Base-by-base conservation (phyloP, 1,284 basidiomycete species). In the Leucoagaricus sp. region DNA sequence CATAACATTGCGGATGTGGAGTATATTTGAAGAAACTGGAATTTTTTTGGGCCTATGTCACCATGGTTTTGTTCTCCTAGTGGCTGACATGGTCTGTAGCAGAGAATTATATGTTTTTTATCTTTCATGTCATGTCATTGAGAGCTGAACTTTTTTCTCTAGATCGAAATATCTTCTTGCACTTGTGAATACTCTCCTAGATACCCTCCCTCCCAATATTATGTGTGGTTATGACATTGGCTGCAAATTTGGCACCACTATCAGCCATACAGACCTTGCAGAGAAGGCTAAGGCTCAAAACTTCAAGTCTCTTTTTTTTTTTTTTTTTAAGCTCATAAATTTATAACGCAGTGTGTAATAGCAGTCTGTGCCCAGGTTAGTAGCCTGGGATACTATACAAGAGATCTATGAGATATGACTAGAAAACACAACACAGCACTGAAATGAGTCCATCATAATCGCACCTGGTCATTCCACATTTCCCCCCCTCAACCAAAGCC, bases 21-120 rank as follows among this genome's bases (percentile, higher is more conserved):
- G 62, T 0, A 58, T 72, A 0, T 72, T 70, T 48, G 69, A 71
- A 26, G 67, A 71, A 55, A 66, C 69, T 0, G 68, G 69, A 0
- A 61, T 69, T 1, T 72, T 72, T 42, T 19, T 71, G 2, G 57
- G 63, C 0, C 54, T 69, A 0, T 72, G 69, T 50, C 42, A 51
- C 0, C 67, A 68, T 51, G 53, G 58, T 0, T 60, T 63, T 46
- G 49, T 63, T 0, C 46, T 65, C 0, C 15, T 60, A 0, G 38
- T 60, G 0, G 53, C 51, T 9, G 60, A 68, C 55, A 69, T 69
- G 64, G 58, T 67, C 0, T 33, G 53, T 15, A 68, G 65, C 28
- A 62, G 65, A 4, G 65, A 68, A 51, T 73, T 72, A 12, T 64
- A n/a, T n/a, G n/a, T n/a, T n/a, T n/a, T n/a, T n/a, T n/a, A 50